Conservation (phyloP, 345 rosid genomes). For the Pistacia vera region DNA sequence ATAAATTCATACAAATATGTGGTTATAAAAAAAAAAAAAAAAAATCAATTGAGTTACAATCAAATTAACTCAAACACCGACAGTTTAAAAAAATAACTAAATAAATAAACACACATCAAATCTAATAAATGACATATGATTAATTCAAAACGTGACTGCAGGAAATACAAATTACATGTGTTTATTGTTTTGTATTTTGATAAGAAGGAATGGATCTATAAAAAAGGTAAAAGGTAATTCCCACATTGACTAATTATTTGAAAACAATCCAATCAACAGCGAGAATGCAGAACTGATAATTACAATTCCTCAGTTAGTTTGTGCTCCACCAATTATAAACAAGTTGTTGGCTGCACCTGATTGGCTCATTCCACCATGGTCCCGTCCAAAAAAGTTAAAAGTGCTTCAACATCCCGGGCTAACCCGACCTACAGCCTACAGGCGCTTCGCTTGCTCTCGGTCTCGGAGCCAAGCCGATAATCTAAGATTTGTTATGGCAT, state of each 20-base stretch:
- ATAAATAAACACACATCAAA: too few species aligned
- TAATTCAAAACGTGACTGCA: too few species aligned
- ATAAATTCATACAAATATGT: too few species aligned
- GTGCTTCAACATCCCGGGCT: background rate
- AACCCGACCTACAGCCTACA: background rate
- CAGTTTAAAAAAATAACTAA: too few species aligned
- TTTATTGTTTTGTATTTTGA: too few species aligned
- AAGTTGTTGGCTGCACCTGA: background rate
- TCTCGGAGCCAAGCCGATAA: conserved; percentile 2
- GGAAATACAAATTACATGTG: too few species aligned
- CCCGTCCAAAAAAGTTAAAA: background rate
- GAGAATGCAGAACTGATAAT: background rate
- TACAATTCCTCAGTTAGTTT: background rate
- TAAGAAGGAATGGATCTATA: too few species aligned
- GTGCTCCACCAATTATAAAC: background rate
- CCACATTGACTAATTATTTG: background rate
- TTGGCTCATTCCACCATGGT: too few species aligned
- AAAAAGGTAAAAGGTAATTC: background rate
- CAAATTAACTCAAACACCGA: too few species aligned
- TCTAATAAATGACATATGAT: too few species aligned
- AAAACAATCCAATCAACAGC: background rate
- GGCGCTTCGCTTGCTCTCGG: background rate
- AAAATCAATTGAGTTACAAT: too few species aligned
- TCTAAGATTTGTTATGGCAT: background rate
- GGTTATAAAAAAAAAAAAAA: too few species aligned